phyloP scores from a whole-genome alignment of 176 grass and related monocot species.

The Zizania latifolia region DNA sequence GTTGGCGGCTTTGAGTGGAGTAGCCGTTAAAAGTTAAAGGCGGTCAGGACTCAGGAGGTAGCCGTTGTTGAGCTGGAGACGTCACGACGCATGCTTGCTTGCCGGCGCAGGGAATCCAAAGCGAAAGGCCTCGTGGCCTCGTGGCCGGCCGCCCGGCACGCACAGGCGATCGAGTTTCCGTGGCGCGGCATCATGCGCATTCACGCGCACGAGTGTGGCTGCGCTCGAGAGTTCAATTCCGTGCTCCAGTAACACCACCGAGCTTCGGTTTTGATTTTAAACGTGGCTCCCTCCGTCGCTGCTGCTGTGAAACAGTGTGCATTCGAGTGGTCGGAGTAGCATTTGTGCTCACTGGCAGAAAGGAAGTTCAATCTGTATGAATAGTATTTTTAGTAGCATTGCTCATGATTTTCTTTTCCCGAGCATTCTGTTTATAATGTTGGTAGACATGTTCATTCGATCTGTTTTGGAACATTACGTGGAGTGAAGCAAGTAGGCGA shows the following conservation, averaged over 20 bases:
- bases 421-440: neutral
- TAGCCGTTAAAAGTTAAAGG: constrained; percentile 56
- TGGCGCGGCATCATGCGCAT: neutral
- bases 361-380: too few relatives aligned
- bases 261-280: neutral
- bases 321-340: too few relatives aligned
- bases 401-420: too few relatives aligned
- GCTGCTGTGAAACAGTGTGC: too few relatives aligned
- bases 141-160: too few relatives aligned
- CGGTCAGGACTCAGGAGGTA: constrained; percentile 22
- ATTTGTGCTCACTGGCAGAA: too few relatives aligned
- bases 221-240: neutral
- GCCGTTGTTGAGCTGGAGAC: constrained; percentile 43
- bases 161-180: too few relatives aligned
- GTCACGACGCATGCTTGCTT: neutral
- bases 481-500: too few relatives aligned
- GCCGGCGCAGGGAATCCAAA: constrained; percentile 38
- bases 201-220: neutral
- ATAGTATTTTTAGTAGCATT: too few relatives aligned
- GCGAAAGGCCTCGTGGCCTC: neutral
- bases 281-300: neutral
- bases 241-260: neutral
- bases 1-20: constrained; percentile 31
- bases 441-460: neutral
- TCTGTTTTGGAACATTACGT: neutral